These are phyloP conservation scores for Carex arenaria DNA, from an alignment of 202 grass and related monocot genomes.

Conservation along the genomic window DNA sequence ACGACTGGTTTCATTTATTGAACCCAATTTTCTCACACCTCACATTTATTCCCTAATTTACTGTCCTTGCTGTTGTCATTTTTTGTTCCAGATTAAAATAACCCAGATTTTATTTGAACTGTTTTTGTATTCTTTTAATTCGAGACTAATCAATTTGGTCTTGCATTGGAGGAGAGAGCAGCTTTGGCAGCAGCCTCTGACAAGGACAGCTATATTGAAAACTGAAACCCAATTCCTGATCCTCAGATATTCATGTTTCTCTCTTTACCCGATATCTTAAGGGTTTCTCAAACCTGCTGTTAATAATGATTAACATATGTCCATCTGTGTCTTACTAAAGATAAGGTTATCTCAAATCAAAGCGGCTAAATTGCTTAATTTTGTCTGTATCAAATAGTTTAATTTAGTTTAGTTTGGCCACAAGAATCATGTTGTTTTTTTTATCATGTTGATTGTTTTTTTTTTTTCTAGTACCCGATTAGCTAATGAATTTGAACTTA, in stretches of 20 bases:
- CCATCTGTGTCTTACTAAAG: neutral
- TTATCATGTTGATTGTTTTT: too few relatives aligned
- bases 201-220: slow-evolving; percentile 86
- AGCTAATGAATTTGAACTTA: too few relatives aligned
- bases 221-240: slow-evolving; percentile 90
- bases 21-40: neutral
- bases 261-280: neutral
- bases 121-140: neutral
- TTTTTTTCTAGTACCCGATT: too few relatives aligned
- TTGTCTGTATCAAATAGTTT: neutral
- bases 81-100: neutral
- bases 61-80: neutral
- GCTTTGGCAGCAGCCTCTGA: slow-evolving; percentile 65
- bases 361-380: neutral
- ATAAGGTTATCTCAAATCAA: neutral
- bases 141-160: neutral
- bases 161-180: slow-evolving; percentile 56
- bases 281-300: neutral
- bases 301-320: neutral
- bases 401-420: neutral
- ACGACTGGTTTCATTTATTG: neutral
- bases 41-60: neutral
- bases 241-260: slow-evolving; percentile 48
- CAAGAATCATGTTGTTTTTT: too few relatives aligned
- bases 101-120: neutral